phyloP scores from a whole-genome alignment of 2,329 filamentous ascomycete genomes.

The Sporothrix brasiliensis region DNA sequence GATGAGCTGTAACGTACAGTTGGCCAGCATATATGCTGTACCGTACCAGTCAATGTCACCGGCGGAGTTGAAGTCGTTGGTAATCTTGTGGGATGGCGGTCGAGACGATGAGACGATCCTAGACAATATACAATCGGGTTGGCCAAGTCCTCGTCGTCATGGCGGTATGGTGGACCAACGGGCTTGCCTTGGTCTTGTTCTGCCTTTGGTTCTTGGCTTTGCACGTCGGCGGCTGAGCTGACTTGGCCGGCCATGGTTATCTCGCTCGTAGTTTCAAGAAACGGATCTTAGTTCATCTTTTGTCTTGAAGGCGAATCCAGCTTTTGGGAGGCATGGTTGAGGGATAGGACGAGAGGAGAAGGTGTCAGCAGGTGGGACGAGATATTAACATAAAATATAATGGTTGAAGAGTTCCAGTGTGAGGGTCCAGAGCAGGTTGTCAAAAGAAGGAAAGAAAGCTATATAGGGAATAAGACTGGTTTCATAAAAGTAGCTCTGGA shows the following conservation, averaged over 20 bases:
- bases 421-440: neutral
- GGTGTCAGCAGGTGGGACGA: too few relatives aligned
- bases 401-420: neutral
- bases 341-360: neutral
- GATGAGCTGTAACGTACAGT: constrained; percentile 42
- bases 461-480: neutral
- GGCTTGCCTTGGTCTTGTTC: neutral
- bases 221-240: neutral
- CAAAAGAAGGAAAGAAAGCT: neutral
- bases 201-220: neutral
- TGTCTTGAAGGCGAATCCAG: neutral
- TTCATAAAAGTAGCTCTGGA: too few relatives aligned
- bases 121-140: neutral
- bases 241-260: neutral
- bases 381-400: neutral
- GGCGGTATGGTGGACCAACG: neutral
- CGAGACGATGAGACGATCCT: constrained; percentile 37
- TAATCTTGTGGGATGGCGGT: constrained; percentile 34
- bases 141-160: constrained; percentile 27
- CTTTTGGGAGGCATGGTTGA: neutral
- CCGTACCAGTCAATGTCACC: constrained; percentile 36
- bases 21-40: constrained; percentile 33
- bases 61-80: constrained; percentile 33
- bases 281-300: neutral
- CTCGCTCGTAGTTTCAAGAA: neutral